Evolutionary conservation across 495 filamentous ascomycete genomes (phyloP).

Genomic region (Penicillium roqueforti): DNA sequence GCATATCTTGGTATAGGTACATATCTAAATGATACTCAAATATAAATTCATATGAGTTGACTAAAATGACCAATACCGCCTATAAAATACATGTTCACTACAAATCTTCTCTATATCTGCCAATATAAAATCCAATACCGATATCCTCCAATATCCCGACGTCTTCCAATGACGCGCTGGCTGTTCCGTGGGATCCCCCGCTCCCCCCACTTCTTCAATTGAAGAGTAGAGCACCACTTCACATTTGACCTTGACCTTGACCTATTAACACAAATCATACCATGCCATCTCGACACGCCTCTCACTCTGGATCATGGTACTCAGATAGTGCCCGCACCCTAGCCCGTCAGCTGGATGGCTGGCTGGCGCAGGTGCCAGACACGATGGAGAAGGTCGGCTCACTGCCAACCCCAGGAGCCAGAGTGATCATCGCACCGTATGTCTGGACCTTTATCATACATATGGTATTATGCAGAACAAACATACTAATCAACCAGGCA

Average conservation of each 20-base stretch:
- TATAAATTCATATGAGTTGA: too few species aligned
- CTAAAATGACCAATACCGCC: too few species aligned
- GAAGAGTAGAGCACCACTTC: neutral
- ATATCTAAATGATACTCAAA: too few species aligned
- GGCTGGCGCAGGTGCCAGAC: slow-evolving; percentile 68
- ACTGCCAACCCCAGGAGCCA: slow-evolving; percentile 71
- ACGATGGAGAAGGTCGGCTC: slow-evolving; percentile 51
- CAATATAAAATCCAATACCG: neutral
- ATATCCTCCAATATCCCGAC: neutral
- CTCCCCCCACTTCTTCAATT: slow-evolving; percentile 27
- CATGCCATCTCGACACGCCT: slow-evolving; percentile 63
- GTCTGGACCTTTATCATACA: slow-evolving; percentile 28
- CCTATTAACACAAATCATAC: neutral
- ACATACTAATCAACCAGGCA: slow-evolving; percentile 55
- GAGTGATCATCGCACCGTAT: slow-evolving; percentile 95
- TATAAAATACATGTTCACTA: too few species aligned
- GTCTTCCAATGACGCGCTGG: neutral
- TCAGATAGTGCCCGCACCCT: slow-evolving; percentile 54
- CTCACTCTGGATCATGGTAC: slow-evolving; percentile 86
- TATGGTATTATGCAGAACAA: neutral
- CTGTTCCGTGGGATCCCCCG: slow-evolving; percentile 22
- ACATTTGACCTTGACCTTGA: slow-evolving; percentile 1
- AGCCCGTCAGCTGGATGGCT: slow-evolving; percentile 68
- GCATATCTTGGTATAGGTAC: too few species aligned
- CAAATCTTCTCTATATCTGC: neutral